Percentiles rank a stretch among this genome's conserved stretches.
These are phyloP conservation scores for Agroathelia rolfsii DNA, from an alignment of 1,284 basidiomycete genomes.

Conservation along the genomic window DNA sequence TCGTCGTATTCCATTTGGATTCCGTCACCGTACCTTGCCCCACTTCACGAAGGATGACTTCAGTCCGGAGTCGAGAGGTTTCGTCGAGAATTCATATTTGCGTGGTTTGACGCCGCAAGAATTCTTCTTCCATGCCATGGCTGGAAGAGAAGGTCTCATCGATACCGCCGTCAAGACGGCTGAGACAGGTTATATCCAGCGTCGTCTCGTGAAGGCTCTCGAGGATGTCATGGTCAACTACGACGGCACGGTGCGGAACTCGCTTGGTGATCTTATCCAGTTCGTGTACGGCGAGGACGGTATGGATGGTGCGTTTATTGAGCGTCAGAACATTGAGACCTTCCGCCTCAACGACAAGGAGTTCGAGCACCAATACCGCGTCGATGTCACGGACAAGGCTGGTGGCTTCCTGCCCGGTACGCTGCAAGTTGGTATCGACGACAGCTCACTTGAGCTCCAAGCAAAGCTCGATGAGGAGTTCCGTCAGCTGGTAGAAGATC, in stretches of 20 bases:
- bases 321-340: constrained; percentile 88
- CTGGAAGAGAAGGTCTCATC: constrained; percentile 97
- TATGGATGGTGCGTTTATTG: constrained; percentile 97
- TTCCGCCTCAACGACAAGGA: constrained; percentile 76
- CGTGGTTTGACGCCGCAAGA: constrained; percentile 96
- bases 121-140: constrained; percentile 99
- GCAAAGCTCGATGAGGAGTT: constrained; percentile 86
- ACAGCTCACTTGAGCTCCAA: constrained; percentile 85
- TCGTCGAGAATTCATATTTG: constrained; percentile 99
- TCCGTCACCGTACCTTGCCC: constrained; percentile 91
- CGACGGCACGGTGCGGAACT: constrained; percentile 97
- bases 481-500: constrained; percentile 66
- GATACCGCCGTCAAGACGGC: constrained; percentile 99
- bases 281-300: constrained; percentile 98
- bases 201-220: constrained; percentile 93
- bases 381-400: constrained; percentile 81
- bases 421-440: constrained; percentile 91
- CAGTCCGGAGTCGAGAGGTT: constrained; percentile 95
- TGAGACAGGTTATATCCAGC: constrained; percentile 98
- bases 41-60: constrained; percentile 99
- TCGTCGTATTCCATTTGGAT: constrained; percentile 96
- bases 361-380: constrained; percentile 86
- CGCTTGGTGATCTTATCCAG: constrained; percentile 89
- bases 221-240: constrained; percentile 98
- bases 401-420: constrained; percentile 74